Evolutionary conservation across 352 stramenopile species (phyloP).

Genomic region (Blastocystis sp.): DNA sequence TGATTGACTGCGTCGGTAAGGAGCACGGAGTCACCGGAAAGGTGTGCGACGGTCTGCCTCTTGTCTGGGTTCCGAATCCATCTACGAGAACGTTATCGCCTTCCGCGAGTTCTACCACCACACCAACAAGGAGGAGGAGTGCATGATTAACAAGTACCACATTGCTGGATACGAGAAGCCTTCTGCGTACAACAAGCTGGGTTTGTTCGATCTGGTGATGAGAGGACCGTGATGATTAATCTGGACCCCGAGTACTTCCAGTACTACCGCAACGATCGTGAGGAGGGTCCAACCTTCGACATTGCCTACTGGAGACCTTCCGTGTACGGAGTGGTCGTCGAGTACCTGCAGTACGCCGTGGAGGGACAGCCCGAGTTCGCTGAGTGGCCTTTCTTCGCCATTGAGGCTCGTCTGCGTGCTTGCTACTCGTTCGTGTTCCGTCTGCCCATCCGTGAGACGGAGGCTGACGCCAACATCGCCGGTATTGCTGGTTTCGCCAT

Average conservation of each 20-base stretch:
- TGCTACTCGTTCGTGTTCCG: background rate
- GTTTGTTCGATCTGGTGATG: background rate
- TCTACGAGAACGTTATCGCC: background rate
- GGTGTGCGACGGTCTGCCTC: background rate
- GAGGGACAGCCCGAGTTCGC: background rate
- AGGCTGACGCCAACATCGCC: no score
- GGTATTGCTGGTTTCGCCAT: no score
- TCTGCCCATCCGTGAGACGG: background rate
- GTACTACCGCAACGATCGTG: background rate
- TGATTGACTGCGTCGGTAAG: background rate
- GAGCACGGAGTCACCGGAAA: background rate
- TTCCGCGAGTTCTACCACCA: background rate
- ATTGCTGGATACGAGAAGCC: slow-evolving; percentile 8
- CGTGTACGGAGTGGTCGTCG: background rate
- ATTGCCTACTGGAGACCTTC: slow-evolving; percentile 1
- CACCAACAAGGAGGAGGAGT: background rate
- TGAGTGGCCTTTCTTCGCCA: slow-evolving; percentile 5
- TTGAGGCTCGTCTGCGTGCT: background rate
- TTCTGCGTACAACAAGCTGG: background rate
- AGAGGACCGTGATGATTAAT: background rate
- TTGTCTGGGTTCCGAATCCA: background rate
- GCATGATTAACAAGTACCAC: background rate
- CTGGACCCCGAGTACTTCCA: slow-evolving; percentile 3
- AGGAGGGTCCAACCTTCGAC: background rate
- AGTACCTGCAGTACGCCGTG: background rate